Evolutionary conservation across 331 rosid genomes (phyloP).

Genomic region (Quercus phellos): DNA sequence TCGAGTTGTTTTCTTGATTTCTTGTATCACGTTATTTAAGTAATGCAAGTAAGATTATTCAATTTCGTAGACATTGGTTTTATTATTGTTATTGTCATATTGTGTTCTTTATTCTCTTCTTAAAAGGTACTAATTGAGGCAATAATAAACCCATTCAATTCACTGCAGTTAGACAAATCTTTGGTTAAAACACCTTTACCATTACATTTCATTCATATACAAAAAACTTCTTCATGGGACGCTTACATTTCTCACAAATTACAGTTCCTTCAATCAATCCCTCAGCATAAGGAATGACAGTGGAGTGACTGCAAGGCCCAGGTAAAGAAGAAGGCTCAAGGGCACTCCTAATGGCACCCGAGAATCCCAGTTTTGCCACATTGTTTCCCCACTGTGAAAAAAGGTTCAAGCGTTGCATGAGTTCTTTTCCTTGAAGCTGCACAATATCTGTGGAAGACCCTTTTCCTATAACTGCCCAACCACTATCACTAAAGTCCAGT

Average conservation of each 20-base stretch:
- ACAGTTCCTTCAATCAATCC: constrained; percentile 22
- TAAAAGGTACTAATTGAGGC: too few relatives aligned
- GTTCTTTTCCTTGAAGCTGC: constrained; percentile 36
- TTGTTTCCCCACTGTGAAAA: constrained; percentile 24
- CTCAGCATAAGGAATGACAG: constrained; percentile 24
- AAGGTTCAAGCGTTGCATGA: constrained; percentile 30
- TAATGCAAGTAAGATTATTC: too few relatives aligned
- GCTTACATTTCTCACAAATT: constrained; percentile 45
- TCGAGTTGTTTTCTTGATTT: too few relatives aligned
- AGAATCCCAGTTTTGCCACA: constrained; percentile 26
- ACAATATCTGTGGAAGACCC: constrained; percentile 36
- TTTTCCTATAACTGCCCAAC: constrained; percentile 53
- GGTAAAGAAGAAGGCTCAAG: constrained; percentile 17
- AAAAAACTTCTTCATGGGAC: constrained; percentile 40
- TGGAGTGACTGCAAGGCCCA: constrained; percentile 38
- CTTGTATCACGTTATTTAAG: too few relatives aligned
- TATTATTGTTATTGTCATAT: too few relatives aligned
- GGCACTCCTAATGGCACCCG: constrained; percentile 28
- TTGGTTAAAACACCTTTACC: not conserved
- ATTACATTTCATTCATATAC: constrained; percentile 25
- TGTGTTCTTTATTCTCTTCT: too few relatives aligned
- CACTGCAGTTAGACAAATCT: too few relatives aligned
- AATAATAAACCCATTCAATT: too few relatives aligned
- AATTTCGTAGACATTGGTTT: too few relatives aligned
- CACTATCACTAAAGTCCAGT: constrained; percentile 35